Base-by-base conservation (phyloP, 2,329 filamentous ascomycete species). In the Colletotrichum tabaci region DNA sequence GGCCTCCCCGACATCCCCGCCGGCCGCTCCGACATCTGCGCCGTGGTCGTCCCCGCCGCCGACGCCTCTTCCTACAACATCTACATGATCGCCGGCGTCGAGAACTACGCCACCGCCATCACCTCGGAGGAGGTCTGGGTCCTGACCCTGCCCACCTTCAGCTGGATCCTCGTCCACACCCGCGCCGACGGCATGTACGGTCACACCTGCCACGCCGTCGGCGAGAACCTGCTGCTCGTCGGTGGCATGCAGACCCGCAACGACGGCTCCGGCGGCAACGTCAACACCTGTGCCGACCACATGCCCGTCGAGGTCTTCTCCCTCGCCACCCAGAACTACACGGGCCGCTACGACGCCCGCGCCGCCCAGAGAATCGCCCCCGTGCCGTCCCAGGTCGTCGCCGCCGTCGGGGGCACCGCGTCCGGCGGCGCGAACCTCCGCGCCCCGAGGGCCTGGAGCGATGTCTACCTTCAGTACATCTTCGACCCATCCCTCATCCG, bases 371-470 rank as follows among this genome's bases (percentile, higher is more conserved):
- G 74, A 7, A 3, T 78, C 75, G 50, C 83, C 80, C 77, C 84
- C 83, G 78, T 85, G 78, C 76, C 82, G 83, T 79, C 87, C 85
- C 77, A 84, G 83, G 73, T 82, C 81, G 78, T 85, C 84, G 73
- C 83, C 82, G 72, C 82, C 83, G 75, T 84, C 83, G 77, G 82
- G 80, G 61, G 84, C 77, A 66, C 82, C 79, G 52, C 77, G 76
- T 63, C 79, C 77, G 69, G 84, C 76, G 76, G 82, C 81, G 74
- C 85, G 1, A 49, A 67, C 73, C 73, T 72, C 18, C 71, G 52
- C 4, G 66, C 44, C 2, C 75, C 76, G 21, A 44, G 66, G 4
- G 42, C 62, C 1, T 77, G 76, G 76, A 74, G 72, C 44, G 75
- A 77, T 58, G 30, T 73, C 6, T 77, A 77, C 58, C 62, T 77